Percentiles rank a stretch among this genome's conserved stretches.
These are phyloP conservation scores for Posidonia australis DNA, from an alignment of 106 monocot genomes.

Conservation along the genomic window DNA sequence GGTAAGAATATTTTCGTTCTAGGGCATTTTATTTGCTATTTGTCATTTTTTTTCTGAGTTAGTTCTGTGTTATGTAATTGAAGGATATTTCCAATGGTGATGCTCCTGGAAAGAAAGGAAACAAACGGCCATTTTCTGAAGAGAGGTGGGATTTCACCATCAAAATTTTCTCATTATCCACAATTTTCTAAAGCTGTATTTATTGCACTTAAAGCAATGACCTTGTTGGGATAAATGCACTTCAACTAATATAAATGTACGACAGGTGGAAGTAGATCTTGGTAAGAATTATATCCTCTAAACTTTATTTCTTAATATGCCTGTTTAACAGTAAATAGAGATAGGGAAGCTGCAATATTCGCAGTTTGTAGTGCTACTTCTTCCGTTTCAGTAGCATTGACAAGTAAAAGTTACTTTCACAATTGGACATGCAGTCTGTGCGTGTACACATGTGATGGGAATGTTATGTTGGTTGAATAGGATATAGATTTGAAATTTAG, in stretches of 20 bases:
- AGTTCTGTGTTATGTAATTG: neutral
- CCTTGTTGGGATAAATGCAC: neutral
- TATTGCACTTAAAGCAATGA: neutral
- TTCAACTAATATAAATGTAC: neutral
- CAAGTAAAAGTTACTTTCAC: too few relatives aligned
- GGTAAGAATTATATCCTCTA: too few relatives aligned
- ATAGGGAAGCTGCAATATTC: too few relatives aligned
- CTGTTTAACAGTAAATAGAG: too few relatives aligned
- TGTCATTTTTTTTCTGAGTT: neutral
- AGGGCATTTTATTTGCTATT: neutral
- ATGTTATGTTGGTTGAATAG: too few relatives aligned
- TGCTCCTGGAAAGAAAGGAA: constrained; percentile 42
- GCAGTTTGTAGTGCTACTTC: too few relatives aligned
- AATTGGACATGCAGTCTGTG: too few relatives aligned
- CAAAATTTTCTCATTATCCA: neutral
- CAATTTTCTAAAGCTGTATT: neutral
- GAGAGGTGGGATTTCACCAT: constrained; percentile 35
- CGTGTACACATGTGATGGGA: too few relatives aligned
- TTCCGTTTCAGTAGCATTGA: too few relatives aligned
- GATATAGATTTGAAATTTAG: too few relatives aligned
- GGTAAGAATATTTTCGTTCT: constrained; percentile 22
- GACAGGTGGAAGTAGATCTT: too few relatives aligned
- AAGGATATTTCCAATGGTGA: constrained; percentile 51
- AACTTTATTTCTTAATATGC: too few relatives aligned
- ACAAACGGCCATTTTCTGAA: constrained; percentile 46